Conservation (phyloP, 2,329 filamentous ascomycete species). For the Colletotrichum sp. region DNA sequence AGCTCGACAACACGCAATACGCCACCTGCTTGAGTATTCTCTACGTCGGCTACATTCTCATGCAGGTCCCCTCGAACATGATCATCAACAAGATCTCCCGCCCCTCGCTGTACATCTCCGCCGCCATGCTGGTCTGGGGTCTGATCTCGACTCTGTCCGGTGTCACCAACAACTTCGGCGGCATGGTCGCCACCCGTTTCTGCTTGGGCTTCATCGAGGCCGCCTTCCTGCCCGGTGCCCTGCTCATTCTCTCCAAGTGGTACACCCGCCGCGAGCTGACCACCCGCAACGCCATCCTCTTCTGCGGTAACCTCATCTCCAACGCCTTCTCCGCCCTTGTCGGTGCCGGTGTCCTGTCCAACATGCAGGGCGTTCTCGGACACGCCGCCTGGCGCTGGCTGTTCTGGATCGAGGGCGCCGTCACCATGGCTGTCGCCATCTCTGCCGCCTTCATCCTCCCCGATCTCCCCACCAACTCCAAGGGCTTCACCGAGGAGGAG, state of each 20-base stretch:
- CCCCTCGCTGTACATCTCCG: slow-evolving; percentile 55
- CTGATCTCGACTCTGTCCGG: slow-evolving; percentile 63
- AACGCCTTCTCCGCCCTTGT: slow-evolving; percentile 65
- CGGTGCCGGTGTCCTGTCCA: slow-evolving; percentile 62
- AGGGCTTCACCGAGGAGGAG: slow-evolving; percentile 66
- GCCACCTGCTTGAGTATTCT: slow-evolving; percentile 68
- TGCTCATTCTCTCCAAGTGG: slow-evolving; percentile 70
- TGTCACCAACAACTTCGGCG: slow-evolving; percentile 53
- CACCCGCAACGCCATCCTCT: slow-evolving; percentile 60
- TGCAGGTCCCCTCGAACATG: slow-evolving; percentile 66
- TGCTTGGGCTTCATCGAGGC: slow-evolving; percentile 68
- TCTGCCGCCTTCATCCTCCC: slow-evolving; percentile 54
- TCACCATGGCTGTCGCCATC: slow-evolving; percentile 55
- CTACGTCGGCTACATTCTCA: slow-evolving; percentile 70
- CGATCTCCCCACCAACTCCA: slow-evolving; percentile 60
- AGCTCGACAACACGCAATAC: slow-evolving; percentile 62
- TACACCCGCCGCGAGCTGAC: slow-evolving; percentile 67
- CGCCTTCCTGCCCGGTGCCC: slow-evolving; percentile 67
- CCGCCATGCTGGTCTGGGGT: slow-evolving; percentile 64
- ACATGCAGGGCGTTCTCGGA: slow-evolving; percentile 60
- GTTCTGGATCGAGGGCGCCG: slow-evolving; percentile 62
- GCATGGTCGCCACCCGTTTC: slow-evolving; percentile 62
- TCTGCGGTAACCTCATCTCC: slow-evolving; percentile 64
- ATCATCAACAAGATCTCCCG: slow-evolving; percentile 58
- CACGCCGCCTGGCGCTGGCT: slow-evolving; percentile 66